phyloP scores from a whole-genome alignment of 768 basidiomycete genomes.

The Boletus rubropictus region DNA sequence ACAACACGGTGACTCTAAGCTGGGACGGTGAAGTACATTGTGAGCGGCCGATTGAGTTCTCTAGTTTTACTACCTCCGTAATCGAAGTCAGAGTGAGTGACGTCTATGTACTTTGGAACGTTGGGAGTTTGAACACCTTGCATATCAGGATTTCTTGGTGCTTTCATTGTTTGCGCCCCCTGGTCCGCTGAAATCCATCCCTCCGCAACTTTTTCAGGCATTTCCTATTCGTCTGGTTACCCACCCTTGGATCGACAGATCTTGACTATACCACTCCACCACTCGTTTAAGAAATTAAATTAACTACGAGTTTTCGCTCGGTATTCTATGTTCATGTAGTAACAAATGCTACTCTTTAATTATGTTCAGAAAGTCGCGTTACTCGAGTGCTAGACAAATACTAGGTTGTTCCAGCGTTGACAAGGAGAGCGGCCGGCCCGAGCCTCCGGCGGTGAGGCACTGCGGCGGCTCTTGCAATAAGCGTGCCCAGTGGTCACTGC shows the following conservation, averaged over 20 bases:
- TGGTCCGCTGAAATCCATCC: conserved; percentile 31
- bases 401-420: not conserved
- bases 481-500: not conserved
- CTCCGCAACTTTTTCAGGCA: conserved; percentile 38
- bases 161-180: conserved; percentile 40
- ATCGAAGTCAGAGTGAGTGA: conserved; percentile 46
- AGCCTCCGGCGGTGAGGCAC: no score
- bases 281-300: conserved; percentile 19
- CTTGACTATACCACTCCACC: conserved; percentile 12
- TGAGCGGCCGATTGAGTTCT: conserved; percentile 35
- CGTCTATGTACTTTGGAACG: not conserved
- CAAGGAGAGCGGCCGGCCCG: not conserved
- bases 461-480: not conserved
- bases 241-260: conserved; percentile 42
- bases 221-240: conserved; percentile 61
- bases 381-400: not conserved
- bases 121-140: not conserved
- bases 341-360: conserved; percentile 5
- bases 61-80: conserved; percentile 46
- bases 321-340: conserved; percentile 1
- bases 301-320: conserved; percentile 2
- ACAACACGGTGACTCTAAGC: conserved; percentile 40
- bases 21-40: conserved; percentile 56
- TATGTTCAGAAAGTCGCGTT: not conserved
- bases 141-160: conserved; percentile 53